Conservation (phyloP, 352 stramenopile species). For the Phytophthora syringae region DNA sequence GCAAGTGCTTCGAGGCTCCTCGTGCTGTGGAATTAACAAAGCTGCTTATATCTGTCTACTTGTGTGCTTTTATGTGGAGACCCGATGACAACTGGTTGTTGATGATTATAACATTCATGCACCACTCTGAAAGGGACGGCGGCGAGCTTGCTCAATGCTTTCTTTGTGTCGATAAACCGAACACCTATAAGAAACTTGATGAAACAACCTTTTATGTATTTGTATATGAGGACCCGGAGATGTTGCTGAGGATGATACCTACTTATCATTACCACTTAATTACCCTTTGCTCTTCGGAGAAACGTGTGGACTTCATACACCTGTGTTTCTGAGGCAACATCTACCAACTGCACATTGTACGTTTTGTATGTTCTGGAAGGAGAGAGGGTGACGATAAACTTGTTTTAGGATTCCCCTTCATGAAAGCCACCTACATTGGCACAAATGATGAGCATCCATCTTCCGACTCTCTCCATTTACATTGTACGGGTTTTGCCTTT, state of each 20-base stretch:
- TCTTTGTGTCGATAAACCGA: slow-evolving; percentile 68
- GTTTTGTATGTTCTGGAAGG: slow-evolving; percentile 12
- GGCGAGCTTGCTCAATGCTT: slow-evolving; percentile 27
- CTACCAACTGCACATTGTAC: slow-evolving; percentile 18
- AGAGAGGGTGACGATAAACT: slow-evolving; percentile 70
- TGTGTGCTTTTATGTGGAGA: slow-evolving; percentile 29
- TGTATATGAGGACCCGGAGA: slow-evolving; percentile 17
- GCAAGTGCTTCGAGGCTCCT: slow-evolving; percentile 11
- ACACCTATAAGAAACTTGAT: slow-evolving; percentile 66
- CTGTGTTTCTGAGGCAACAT: slow-evolving; percentile 91
- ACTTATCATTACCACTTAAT: slow-evolving; percentile 65
- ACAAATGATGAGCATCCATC: slow-evolving; percentile 82
- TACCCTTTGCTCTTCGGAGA: slow-evolving; percentile 86
- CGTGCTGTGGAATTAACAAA: slow-evolving; percentile 80
- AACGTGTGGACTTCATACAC: slow-evolving; percentile 86
- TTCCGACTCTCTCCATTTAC: slow-evolving; percentile 35
- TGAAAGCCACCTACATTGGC: slow-evolving; percentile 69
- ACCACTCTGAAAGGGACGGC: slow-evolving; percentile 78
- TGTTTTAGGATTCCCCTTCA: slow-evolving; percentile 90
- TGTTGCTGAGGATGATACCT: slow-evolving; percentile 66
- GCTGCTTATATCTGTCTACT: slow-evolving; percentile 66
- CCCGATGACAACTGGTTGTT: slow-evolving; percentile 43
- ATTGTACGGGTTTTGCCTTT: slow-evolving; percentile 9
- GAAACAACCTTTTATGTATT: slow-evolving; percentile 52
- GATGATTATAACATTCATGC: slow-evolving; percentile 90